Conservation (phyloP, 441 rosid species). For the Eutrema salsugineum region DNA sequence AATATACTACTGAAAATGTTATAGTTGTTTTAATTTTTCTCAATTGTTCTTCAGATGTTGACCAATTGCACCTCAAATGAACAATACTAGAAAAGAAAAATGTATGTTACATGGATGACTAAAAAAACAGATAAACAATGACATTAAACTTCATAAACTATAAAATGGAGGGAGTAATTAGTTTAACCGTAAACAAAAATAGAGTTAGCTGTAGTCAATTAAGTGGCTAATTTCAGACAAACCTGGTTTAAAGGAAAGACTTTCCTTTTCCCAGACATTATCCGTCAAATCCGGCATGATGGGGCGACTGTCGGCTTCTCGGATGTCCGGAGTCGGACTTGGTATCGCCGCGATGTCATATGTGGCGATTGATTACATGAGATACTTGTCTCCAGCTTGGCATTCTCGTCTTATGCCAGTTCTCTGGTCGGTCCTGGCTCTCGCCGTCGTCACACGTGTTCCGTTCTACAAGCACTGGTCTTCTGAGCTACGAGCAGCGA, state of each 20-base stretch:
- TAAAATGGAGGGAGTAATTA: no score
- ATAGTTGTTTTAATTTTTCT: no score
- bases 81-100: no score
- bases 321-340: conserved; percentile 46
- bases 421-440: conserved; percentile 68
- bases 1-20: no score
- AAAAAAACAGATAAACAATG: no score
- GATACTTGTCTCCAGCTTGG: conserved; percentile 70
- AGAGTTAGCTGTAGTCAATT: background rate
- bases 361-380: conserved; percentile 75
- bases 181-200: background rate
- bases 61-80: no score
- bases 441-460: conserved; percentile 62
- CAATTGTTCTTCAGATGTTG: no score
- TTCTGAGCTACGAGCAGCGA: conserved; percentile 60
- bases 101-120: no score
- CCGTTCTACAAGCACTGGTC: conserved; percentile 87
- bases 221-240: background rate
- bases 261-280: background rate
- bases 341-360: conserved; percentile 77
- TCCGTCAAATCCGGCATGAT: conserved; percentile 4
- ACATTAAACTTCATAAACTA: no score
- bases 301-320: conserved; percentile 5
- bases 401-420: conserved; percentile 74
- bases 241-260: background rate